phyloP scores from a whole-genome alignment of 2,329 filamentous ascomycete genomes.

The Hymenoscyphus occultus region DNA sequence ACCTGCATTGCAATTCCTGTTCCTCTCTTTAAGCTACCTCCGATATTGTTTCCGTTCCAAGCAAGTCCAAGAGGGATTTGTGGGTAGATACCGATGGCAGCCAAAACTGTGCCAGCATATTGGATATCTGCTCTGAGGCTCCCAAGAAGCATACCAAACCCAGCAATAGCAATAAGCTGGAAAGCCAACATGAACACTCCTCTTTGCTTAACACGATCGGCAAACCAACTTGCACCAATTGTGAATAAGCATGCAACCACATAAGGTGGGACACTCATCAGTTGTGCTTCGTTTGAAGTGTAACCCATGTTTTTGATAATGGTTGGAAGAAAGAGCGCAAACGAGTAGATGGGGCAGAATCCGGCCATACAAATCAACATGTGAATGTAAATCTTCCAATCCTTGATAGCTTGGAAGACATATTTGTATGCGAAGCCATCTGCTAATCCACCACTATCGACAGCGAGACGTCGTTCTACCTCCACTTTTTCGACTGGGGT shows the following conservation, averaged over 20 bases:
- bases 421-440: slow-evolving; percentile 57
- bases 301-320: slow-evolving; percentile 53
- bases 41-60: slow-evolving; percentile 84
- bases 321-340: slow-evolving; percentile 43
- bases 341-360: slow-evolving; percentile 44
- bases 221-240: slow-evolving; percentile 65
- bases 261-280: slow-evolving; percentile 51
- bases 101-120: slow-evolving; percentile 81
- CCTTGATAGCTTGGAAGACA: slow-evolving; percentile 54
- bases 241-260: slow-evolving; percentile 65
- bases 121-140: slow-evolving; percentile 62
- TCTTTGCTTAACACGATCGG: slow-evolving; percentile 68
- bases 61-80: slow-evolving; percentile 79
- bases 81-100: slow-evolving; percentile 75
- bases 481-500: slow-evolving; percentile 45
- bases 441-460: slow-evolving; percentile 70
- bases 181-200: slow-evolving; percentile 71
- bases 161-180: slow-evolving; percentile 64
- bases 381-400: slow-evolving; percentile 50
- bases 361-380: slow-evolving; percentile 59
- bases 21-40: slow-evolving; percentile 89
- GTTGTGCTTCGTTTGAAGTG: slow-evolving; percentile 48
- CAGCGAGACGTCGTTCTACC: slow-evolving; percentile 64
- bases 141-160: slow-evolving; percentile 75
- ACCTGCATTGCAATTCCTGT: slow-evolving; percentile 84